Base-by-base conservation (phyloP, 345 rosid species). In the Orychophragmus violaceus region DNA sequence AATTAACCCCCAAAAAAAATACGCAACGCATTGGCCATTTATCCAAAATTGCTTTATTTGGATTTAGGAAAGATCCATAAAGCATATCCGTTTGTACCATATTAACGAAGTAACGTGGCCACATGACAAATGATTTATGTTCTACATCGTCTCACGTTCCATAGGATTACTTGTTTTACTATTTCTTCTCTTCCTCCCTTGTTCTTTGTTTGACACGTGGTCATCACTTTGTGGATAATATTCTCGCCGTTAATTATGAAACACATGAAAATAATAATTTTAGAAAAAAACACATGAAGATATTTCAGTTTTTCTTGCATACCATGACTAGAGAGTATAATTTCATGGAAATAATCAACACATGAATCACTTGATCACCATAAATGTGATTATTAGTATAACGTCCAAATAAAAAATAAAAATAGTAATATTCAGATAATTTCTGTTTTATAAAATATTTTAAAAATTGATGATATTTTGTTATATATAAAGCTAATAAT, bases 51-150 rank as follows among this genome's bases (percentile, higher is more conserved):
- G n/a, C n/a, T 68, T 18, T 2, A 14, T 41, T 28, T 33, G 55
- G 25, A 61, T 32, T 22, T 22, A 9, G 10, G 48, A 42, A 62
- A 22, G 62, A 71, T 63, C 63, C 70, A 44, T 18, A 46, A 17
- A 63, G 75, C 64, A 71, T 71, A 71, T 71, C 50, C 75, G 24
- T 53, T 44, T 44, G 57, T 10, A 54, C 69, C 49, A 62, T 30
- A 14, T 18, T 24, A 39, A 14, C 46, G 14, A 41, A 41, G 46
- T 69, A 62, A 71, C 69, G 64, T 63, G 69, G 21, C 64, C 58
- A 62, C 57, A 44, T 62, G 51, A 54, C 39, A 59, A n/a, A n/a
- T 62, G 35, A 41, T 23, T 18, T 13, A 45, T 36, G 55, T 62
- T 62, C 56, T 52, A 51, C 68, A 22, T 62, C 28, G 22, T 32